Base-by-base conservation (phyloP, 2,329 filamentous ascomycete species). In the Eutypella sp. region DNA sequence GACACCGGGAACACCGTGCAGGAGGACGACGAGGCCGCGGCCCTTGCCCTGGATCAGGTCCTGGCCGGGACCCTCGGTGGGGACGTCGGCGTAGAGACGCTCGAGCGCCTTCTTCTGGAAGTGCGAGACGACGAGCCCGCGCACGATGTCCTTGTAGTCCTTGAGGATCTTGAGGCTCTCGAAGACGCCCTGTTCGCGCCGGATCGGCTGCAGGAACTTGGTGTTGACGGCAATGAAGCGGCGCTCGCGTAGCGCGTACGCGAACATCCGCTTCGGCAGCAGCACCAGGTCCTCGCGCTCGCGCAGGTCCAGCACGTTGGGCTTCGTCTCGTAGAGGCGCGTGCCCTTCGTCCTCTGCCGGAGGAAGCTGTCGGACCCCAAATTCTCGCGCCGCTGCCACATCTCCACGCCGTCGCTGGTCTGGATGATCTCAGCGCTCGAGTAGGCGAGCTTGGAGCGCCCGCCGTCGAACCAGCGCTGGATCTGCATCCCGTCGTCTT, bases 1-100 rank as follows among this genome's bases (percentile, higher is more conserved):
- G 0, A 74, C 71, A 22, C 73, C 73, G 0, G 73, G 72, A 0
- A 69, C 65, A 22, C 73, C 73, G 46, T 75, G 71, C 0, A 76
- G 58, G 0, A 76, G 55, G 0, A 75, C 61, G 2, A 74, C 63
- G 0, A 75, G 55, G 5, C 72, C 71, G 1, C 65, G 61, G 1
- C 69, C 70, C 52, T 74, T 75, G 49, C 70, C 70, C 42, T 66
- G 63, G 39, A 74, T 69, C 7, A 75, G 49, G 52, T 74, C 71
- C 53, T 70, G 66, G 36, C 52, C 54, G 1, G 57, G 54, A 0
- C 58, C 55, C 25, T 58, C 58, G 1, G 50, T 53, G 15, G 56
- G 51, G 50, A 59, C 56, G 40, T 62, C 58, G 3, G 51, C 53
- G 38, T 56, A 62, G 42, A 54, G 56, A 9, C 66, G 61, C 56